Evolutionary conservation across 2,329 filamentous ascomycete species (phyloP).

Genomic region (Fusarium avenaceum): DNA sequence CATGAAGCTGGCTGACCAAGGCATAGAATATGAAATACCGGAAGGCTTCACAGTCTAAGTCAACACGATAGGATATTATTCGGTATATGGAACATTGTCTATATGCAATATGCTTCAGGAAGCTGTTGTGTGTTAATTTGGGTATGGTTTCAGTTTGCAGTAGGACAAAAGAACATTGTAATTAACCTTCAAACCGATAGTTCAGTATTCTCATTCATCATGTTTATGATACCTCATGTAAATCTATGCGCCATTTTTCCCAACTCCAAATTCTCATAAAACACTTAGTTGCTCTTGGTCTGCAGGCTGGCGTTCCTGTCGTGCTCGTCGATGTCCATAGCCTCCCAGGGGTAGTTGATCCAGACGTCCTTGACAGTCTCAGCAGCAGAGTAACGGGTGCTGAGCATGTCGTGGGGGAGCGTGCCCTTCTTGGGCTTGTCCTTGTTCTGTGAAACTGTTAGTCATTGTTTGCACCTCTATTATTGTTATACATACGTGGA

Average conservation of each 20-base stretch:
- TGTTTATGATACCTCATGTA: slow-evolving; percentile 26
- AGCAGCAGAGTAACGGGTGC: slow-evolving; percentile 84
- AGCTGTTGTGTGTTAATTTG: not conserved
- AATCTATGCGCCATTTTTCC: slow-evolving; percentile 39
- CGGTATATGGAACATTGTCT: not conserved
- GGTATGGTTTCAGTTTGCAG: not conserved
- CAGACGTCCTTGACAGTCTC: slow-evolving; percentile 92
- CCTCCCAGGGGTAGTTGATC: slow-evolving; percentile 99
- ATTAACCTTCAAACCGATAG: slow-evolving; percentile 19
- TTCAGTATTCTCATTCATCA: slow-evolving; percentile 26
- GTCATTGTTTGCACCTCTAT: not conserved
- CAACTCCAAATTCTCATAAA: slow-evolving; percentile 39
- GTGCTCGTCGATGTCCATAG: slow-evolving; percentile 92
- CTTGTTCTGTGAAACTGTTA: slow-evolving; percentile 78
- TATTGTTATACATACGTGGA: slow-evolving; percentile 75
- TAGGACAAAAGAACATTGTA: slow-evolving; percentile 3
- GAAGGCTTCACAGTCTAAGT: not conserved
- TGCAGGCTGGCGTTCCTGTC: slow-evolving; percentile 75
- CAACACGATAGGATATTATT: not conserved
- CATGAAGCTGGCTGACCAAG: too few relatives aligned
- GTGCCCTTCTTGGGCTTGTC: slow-evolving; percentile 94
- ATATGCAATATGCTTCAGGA: not conserved
- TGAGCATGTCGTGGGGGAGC: slow-evolving; percentile 83
- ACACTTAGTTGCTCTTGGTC: slow-evolving; percentile 46
- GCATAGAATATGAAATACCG: not conserved